A percentile compares a stretch with the other conserved stretches of the same genome.
Evolutionary conservation across 352 stramenopile species (phyloP).

Genomic region (Phytophthora agathidicida): DNA sequence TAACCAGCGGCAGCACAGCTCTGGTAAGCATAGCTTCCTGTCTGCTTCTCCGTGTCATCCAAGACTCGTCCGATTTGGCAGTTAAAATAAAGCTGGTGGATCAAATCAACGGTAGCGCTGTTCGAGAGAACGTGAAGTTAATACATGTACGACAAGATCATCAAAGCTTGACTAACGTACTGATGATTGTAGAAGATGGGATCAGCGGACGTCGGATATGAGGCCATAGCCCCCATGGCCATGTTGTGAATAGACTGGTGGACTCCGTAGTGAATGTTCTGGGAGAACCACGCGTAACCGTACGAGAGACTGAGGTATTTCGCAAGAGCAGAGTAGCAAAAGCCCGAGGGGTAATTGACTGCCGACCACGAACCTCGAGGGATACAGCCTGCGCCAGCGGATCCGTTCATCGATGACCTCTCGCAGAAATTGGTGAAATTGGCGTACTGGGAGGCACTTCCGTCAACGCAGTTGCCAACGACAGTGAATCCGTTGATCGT

Average conservation of each 20-base stretch:
- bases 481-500: constrained; percentile 28
- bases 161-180: constrained; percentile 42
- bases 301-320: constrained; percentile 52
- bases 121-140: constrained; percentile 3
- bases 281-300: constrained; percentile 52
- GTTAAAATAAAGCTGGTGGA: constrained; percentile 71
- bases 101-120: constrained; percentile 62
- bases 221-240: constrained; percentile 51
- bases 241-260: constrained; percentile 79
- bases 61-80: constrained; percentile 65
- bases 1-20: constrained; percentile 36
- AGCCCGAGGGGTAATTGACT: constrained; percentile 52
- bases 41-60: constrained; percentile 60
- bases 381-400: constrained; percentile 54
- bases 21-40: constrained; percentile 55
- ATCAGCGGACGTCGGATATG: constrained; percentile 54
- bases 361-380: constrained; percentile 56
- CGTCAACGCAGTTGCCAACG: constrained; percentile 35
- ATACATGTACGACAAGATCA: too few relatives aligned
- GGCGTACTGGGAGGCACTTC: constrained; percentile 30
- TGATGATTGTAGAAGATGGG: constrained; percentile 82
- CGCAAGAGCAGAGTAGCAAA: constrained; percentile 59
- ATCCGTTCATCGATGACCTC: constrained; percentile 41
- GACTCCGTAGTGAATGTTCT: constrained; percentile 63
- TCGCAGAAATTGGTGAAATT: constrained; percentile 57